phyloP scores from a whole-genome alignment of 2,329 filamentous ascomycete genomes.

The Trichoderma breve region DNA sequence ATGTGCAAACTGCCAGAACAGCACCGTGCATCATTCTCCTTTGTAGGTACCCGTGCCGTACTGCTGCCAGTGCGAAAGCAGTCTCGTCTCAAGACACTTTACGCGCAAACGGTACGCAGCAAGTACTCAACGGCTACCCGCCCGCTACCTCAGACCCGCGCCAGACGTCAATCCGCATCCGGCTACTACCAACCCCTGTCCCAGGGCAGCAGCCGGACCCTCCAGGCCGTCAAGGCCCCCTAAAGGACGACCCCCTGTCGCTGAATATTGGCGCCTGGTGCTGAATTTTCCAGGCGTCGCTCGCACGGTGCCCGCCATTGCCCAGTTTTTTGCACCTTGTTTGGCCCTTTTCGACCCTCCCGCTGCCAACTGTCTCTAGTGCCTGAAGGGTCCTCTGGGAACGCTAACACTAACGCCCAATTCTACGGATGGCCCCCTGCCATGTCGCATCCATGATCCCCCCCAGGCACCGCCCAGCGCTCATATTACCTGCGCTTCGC shows the following conservation, averaged over 20 bases:
- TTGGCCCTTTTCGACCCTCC: background rate
- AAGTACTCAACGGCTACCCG: background rate
- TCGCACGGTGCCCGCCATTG: background rate
- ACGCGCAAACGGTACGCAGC: background rate
- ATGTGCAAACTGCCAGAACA: background rate
- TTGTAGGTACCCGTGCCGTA: background rate
- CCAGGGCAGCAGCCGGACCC: constrained; percentile 8
- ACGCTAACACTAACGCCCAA: background rate
- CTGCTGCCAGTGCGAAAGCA: background rate
- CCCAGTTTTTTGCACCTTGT: background rate
- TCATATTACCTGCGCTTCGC: constrained; percentile 9
- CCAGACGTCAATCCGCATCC: background rate
- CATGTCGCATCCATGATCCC: background rate
- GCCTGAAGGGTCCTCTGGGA: constrained; percentile 18
- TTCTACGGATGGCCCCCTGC: background rate
- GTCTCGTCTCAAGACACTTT: background rate
- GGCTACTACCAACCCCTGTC: constrained; percentile 2
- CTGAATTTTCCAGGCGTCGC: background rate
- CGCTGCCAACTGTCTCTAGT: constrained; percentile 16
- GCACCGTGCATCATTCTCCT: background rate
- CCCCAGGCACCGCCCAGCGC: constrained; percentile 9
- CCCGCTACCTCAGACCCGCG: background rate
- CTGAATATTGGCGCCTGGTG: background rate
- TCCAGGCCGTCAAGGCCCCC: background rate
- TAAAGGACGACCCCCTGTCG: background rate